A percentile compares a stretch with the other conserved stretches of the same genome.
Conservation (phyloP, 129 eudicot genomes). For the Pittosporum tobira region DNA sequence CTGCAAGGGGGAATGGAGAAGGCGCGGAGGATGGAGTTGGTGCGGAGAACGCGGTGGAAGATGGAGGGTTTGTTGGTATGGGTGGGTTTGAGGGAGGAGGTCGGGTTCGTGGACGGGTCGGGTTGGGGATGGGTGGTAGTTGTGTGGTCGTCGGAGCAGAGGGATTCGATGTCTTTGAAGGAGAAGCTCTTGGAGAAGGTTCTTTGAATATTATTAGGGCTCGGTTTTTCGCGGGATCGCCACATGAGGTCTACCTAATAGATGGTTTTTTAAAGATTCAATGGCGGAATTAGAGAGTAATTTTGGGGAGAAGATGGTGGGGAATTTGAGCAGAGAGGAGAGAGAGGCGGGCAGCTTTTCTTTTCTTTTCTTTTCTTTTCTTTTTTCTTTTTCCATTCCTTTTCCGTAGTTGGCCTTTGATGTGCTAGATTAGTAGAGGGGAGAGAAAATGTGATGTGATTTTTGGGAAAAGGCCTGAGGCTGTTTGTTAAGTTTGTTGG, state of each 20-base stretch:
- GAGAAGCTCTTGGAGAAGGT: slow-evolving; percentile 38
- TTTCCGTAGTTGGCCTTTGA: neutral
- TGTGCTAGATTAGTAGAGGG: too few species aligned
- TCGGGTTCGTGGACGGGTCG: slow-evolving; percentile 12
- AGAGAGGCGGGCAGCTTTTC: slow-evolving; percentile 23
- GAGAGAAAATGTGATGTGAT: neutral
- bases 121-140: slow-evolving; percentile 1
- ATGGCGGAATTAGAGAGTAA: neutral
- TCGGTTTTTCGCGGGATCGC: slow-evolving; percentile 43
- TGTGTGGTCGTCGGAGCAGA: slow-evolving; percentile 28
- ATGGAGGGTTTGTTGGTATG: slow-evolving; percentile 20
- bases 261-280: neutral
- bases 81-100: slow-evolving; percentile 16
- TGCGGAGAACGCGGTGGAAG: slow-evolving; percentile 65
- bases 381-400: neutral
- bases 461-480: slow-evolving; percentile 7
- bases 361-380: neutral
- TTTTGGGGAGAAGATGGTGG: slow-evolving; percentile 18
- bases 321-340: slow-evolving; percentile 4
- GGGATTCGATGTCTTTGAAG: slow-evolving; percentile 54
- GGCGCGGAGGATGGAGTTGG: slow-evolving; percentile 34
- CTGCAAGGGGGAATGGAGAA: slow-evolving; percentile 22
- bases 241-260: slow-evolving; percentile 35
- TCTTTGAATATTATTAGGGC: slow-evolving; percentile 17
- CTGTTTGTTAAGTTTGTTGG: slow-evolving; percentile 28